A percentile compares a stretch with the other conserved stretches of the same genome.
These are phyloP conservation scores for Exidia glandulosa DNA, from an alignment of 768 basidiomycete species.

Conservation along the genomic window DNA sequence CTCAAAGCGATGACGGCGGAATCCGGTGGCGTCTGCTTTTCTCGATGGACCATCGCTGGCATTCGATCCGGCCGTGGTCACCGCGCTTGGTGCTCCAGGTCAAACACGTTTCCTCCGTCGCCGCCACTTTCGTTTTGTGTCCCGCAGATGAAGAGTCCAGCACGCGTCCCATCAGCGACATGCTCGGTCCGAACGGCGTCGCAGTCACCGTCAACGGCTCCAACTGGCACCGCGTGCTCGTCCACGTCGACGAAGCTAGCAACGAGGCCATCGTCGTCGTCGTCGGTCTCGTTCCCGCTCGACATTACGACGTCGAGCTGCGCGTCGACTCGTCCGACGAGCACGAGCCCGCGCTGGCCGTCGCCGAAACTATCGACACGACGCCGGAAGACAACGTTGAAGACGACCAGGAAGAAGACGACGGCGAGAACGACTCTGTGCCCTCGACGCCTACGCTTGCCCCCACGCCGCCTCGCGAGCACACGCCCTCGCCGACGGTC, in stretches of 20 bases:
- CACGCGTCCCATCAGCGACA: slow-evolving; percentile 12
- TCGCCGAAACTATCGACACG: background rate
- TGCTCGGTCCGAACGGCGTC: slow-evolving; percentile 47
- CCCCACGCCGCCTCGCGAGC: slow-evolving; percentile 11
- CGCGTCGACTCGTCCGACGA: slow-evolving; percentile 56
- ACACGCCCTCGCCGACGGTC: slow-evolving; percentile 33
- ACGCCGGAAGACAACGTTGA: background rate
- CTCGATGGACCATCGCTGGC: too few species aligned
- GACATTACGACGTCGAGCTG: slow-evolving; percentile 85
- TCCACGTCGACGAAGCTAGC: slow-evolving; percentile 65
- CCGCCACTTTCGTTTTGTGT: slow-evolving; percentile 67
- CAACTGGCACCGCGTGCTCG: slow-evolving; percentile 69
- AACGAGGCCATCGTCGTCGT: slow-evolving; percentile 89
- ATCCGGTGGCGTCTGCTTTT: too few species aligned
- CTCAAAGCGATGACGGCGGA: too few species aligned
- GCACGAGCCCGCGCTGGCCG: background rate
- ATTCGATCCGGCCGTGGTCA: slow-evolving; percentile 65
- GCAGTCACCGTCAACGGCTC: slow-evolving; percentile 72
- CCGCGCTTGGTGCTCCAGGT: slow-evolving; percentile 61
- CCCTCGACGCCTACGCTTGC: slow-evolving; percentile 11
- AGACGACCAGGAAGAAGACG: background rate
- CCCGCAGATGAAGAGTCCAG: slow-evolving; percentile 29
- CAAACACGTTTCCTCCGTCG: slow-evolving; percentile 76
- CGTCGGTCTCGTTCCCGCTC: slow-evolving; percentile 77
- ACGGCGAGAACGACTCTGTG: background rate